Evolutionary conservation across 129 eudicot species (phyloP).

Genomic region (Tagetes erecta): DNA sequence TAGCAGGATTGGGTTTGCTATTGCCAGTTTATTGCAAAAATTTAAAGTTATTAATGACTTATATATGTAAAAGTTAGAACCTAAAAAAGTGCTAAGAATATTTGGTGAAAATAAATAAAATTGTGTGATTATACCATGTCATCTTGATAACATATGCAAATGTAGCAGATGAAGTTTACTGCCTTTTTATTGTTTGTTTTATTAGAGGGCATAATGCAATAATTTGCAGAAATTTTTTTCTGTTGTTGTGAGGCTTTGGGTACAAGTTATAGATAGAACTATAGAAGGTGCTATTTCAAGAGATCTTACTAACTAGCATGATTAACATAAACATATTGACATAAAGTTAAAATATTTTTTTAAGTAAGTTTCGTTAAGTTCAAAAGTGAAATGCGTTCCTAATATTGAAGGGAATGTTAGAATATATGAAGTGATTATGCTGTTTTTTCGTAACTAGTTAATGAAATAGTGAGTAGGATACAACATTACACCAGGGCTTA

Average conservation of each 20-base stretch:
- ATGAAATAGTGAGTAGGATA: conserved; percentile 2
- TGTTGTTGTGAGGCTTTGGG: background rate
- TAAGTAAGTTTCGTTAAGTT: background rate
- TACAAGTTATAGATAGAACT: background rate
- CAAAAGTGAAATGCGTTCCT: background rate
- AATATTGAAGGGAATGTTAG: background rate
- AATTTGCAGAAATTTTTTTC: background rate
- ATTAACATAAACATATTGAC: background rate
- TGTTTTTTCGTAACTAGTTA: background rate
- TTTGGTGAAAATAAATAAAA: too few species aligned
- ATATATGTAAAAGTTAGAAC: too few species aligned
- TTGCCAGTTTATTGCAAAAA: too few species aligned
- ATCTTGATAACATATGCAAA: conserved; percentile 18
- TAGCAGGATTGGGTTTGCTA: too few species aligned
- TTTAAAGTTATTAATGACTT: too few species aligned
- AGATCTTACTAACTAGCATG: background rate
- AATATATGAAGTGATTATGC: background rate
- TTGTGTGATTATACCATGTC: background rate
- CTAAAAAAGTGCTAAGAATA: too few species aligned
- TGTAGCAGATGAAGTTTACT: background rate
- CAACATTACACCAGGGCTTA: background rate
- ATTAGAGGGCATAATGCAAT: background rate
- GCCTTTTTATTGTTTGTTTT: background rate
- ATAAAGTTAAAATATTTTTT: background rate
- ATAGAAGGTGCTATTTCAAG: background rate